phyloP scores from a whole-genome alignment of 495 filamentous ascomycete genomes.

The Darksidea phi region DNA sequence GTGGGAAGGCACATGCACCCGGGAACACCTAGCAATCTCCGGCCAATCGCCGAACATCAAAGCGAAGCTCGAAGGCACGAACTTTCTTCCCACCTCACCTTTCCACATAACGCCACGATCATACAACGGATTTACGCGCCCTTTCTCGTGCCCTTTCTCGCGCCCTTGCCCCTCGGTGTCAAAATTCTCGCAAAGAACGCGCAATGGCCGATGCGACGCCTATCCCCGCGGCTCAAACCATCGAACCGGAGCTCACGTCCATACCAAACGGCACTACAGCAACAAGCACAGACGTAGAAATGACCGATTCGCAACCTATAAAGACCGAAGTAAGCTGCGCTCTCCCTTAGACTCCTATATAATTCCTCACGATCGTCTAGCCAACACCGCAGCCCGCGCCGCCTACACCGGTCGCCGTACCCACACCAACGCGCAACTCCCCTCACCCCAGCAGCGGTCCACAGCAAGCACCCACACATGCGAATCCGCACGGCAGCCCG shows the following conservation, averaged over 20 bases:
- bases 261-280: constrained; percentile 15
- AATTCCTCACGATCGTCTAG: neutral
- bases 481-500: constrained; percentile 71
- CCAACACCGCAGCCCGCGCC: constrained; percentile 8
- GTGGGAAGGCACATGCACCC: too few species aligned
- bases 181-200: neutral
- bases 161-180: neutral
- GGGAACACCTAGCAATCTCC: neutral
- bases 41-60: constrained; percentile 9
- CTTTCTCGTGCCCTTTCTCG: neutral
- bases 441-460: constrained; percentile 45
- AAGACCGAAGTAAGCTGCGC: constrained; percentile 2
- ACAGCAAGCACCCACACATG: constrained; percentile 40
- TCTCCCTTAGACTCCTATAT: neutral
- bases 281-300: constrained; percentile 16
- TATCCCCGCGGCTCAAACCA: neutral
- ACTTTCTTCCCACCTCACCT: neutral
- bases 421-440: constrained; percentile 24
- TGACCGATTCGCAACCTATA: constrained; percentile 6
- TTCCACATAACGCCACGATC: neutral
- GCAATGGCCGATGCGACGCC: constrained; percentile 15
- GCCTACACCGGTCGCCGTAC: constrained; percentile 1
- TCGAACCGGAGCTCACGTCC: neutral
- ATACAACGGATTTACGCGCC: neutral
- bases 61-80: neutral